Evolutionary conservation across 1,284 basidiomycete species (phyloP).

Genomic region (Marasmius oreades): DNA sequence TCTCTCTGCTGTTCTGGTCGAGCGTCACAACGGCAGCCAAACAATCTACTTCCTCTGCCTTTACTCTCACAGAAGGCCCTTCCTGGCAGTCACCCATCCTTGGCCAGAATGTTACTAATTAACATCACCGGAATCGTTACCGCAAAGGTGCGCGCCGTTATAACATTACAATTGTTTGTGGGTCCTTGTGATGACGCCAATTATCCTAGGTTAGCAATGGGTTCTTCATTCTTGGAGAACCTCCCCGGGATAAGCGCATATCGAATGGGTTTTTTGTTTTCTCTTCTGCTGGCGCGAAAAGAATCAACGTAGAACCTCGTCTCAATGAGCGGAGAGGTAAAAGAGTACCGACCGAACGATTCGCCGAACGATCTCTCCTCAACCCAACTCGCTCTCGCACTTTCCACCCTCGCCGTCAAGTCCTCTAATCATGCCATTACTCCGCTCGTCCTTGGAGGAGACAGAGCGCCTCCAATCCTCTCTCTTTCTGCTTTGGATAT

Average conservation of each 20-base stretch:
- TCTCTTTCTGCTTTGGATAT: slow-evolving; percentile 46
- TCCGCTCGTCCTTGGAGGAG: slow-evolving; percentile 50
- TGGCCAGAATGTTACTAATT: slow-evolving; percentile 43
- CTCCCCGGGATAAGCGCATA: slow-evolving; percentile 39
- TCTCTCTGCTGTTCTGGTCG: slow-evolving; percentile 22
- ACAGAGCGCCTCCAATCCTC: slow-evolving; percentile 52
- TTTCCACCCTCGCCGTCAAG: slow-evolving; percentile 39
- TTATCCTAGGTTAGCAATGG: slow-evolving; percentile 40
- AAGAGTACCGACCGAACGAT: slow-evolving; percentile 45
- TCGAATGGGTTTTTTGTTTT: slow-evolving; percentile 56
- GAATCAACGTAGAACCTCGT: slow-evolving; percentile 48
- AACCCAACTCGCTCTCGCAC: slow-evolving; percentile 48
- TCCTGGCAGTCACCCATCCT: slow-evolving; percentile 47
- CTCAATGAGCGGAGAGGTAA: slow-evolving; percentile 42
- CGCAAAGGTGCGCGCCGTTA: slow-evolving; percentile 43
- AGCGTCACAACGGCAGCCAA: slow-evolving; percentile 19
- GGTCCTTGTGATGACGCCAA: too few species aligned
- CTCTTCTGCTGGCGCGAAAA: slow-evolving; percentile 33
- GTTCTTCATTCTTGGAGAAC: slow-evolving; percentile 51
- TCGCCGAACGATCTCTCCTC: slow-evolving; percentile 44
- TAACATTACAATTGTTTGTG: too few species aligned
- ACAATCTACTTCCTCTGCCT: too few species aligned
- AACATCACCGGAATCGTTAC: slow-evolving; percentile 52
- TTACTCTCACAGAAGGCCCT: slow-evolving; percentile 52
- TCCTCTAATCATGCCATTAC: slow-evolving; percentile 45